phyloP scores from a whole-genome alignment of 805 yeast species.

The Metschnikowia noctiluminum region DNA sequence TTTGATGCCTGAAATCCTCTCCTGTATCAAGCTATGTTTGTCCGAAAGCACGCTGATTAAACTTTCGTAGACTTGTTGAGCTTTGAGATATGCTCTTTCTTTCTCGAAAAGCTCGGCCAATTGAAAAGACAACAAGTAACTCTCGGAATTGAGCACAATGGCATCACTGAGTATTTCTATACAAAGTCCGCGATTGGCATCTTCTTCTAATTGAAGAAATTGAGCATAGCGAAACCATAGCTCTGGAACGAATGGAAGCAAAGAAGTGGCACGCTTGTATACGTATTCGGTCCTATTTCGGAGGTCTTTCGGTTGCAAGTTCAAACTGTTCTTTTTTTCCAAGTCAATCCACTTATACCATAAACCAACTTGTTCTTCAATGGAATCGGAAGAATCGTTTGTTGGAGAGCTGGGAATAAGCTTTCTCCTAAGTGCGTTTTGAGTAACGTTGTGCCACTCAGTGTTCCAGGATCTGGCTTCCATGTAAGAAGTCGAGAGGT shows the following conservation, averaged over 20 bases:
- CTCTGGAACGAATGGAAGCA: constrained; percentile 64
- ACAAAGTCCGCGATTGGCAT: constrained; percentile 38
- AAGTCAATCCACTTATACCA: constrained; percentile 80
- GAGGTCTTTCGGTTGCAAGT: constrained; percentile 44
- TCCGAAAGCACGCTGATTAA: constrained; percentile 47
- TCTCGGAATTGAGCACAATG: constrained; percentile 61
- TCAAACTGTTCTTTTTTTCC: constrained; percentile 71
- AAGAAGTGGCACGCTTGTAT: constrained; percentile 64
- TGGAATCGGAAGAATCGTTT: constrained; percentile 19
- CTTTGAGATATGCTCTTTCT: constrained; percentile 47
- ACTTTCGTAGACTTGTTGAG: constrained; percentile 47
- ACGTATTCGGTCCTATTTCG: constrained; percentile 63
- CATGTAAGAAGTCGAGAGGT: constrained; percentile 82
- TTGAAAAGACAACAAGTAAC: constrained; percentile 63
- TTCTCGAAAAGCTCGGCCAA: constrained; percentile 69
- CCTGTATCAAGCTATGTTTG: constrained; percentile 29
- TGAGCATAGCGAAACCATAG: constrained; percentile 67
- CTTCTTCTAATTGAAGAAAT: constrained; percentile 33
- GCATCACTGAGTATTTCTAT: constrained; percentile 53
- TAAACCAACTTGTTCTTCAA: constrained; percentile 42
- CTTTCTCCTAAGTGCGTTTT: constrained; percentile 44
- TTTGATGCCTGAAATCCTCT: constrained; percentile 22
- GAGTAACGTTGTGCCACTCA: constrained; percentile 62
- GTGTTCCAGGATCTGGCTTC: constrained; percentile 73
- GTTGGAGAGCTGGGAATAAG: constrained; percentile 26